Evolutionary conservation across 140 eudicot species (phyloP).

Genomic region (Erigeron philadelphicus): DNA sequence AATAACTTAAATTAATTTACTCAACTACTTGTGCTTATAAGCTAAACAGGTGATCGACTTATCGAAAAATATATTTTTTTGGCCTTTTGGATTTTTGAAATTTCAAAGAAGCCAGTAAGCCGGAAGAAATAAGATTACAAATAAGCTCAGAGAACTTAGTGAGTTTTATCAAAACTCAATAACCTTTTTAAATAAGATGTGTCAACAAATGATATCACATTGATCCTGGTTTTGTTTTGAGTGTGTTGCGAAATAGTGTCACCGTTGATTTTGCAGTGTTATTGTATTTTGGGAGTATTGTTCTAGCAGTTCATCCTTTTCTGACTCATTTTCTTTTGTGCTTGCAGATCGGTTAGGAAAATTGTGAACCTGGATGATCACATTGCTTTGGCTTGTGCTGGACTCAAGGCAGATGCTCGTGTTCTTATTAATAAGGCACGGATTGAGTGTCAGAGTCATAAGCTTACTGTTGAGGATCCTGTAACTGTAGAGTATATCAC

Average conservation of each 20-base stretch:
- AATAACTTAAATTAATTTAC: too few relatives aligned
- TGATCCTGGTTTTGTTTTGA: not conserved
- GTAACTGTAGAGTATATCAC: conserved; percentile 89
- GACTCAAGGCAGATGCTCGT: conserved; percentile 96
- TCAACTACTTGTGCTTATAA: too few relatives aligned
- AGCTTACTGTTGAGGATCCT: conserved; percentile 88
- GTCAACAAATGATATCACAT: too few relatives aligned
- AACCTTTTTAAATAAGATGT: too few relatives aligned
- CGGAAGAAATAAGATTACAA: too few relatives aligned
- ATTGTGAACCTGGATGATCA: conserved; percentile 81
- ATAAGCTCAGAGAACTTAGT: too few relatives aligned
- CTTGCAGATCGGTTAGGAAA: conserved; percentile 83
- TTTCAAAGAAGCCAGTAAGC: too few relatives aligned
- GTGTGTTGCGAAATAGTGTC: not conserved
- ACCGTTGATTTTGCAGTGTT: not conserved
- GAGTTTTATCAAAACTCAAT: too few relatives aligned
- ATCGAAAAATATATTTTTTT: too few relatives aligned
- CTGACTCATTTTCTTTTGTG: not conserved
- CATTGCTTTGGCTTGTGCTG: conserved; percentile 97
- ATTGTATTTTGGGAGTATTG: not conserved
- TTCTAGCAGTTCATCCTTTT: not conserved
- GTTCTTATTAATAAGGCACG: conserved; percentile 83
- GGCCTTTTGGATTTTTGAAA: too few relatives aligned
- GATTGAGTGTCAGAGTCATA: conserved; percentile 86
- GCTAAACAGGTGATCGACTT: too few relatives aligned